phyloP scores from a whole-genome alignment of 176 grass and related monocot species.

The Carex scoparia region DNA sequence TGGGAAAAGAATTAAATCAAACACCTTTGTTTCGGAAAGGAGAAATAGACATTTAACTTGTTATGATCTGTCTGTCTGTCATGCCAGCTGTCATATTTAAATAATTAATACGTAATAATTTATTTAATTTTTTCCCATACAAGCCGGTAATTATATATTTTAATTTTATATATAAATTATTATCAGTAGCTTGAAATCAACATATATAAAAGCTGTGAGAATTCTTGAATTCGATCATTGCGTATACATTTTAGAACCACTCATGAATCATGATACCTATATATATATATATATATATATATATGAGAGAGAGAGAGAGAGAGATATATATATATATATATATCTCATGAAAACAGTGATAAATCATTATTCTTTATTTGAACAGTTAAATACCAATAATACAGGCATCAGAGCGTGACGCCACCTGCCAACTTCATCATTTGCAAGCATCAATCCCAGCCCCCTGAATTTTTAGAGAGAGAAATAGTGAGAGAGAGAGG shows the following conservation, averaged over 20 bases:
- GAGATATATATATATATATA: too few relatives aligned
- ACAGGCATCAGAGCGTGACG: neutral
- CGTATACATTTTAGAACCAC: too few relatives aligned
- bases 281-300: neutral
- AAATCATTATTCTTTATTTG: neutral
- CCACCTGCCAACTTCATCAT: slow-evolving; percentile 14
- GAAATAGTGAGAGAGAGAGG: neutral
- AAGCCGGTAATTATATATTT: neutral
- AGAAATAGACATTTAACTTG: neutral
- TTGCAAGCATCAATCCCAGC: neutral
- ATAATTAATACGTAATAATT: neutral
- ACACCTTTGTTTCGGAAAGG: neutral
- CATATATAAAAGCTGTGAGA: neutral
- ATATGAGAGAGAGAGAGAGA: too few relatives aligned
- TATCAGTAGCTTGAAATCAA: too few relatives aligned
- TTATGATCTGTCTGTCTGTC: too few relatives aligned
- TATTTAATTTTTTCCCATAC: neutral
- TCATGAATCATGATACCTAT: neutral
- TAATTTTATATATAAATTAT: neutral
- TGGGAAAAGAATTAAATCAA: neutral
- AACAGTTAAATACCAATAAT: neutral
- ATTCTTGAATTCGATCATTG: neutral
- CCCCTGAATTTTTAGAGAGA: neutral
- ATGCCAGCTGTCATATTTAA: too few relatives aligned
- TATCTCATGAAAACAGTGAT: neutral